Conservation (phyloP, 495 filamentous ascomycete genomes). For the Penicillium canariense region DNA sequence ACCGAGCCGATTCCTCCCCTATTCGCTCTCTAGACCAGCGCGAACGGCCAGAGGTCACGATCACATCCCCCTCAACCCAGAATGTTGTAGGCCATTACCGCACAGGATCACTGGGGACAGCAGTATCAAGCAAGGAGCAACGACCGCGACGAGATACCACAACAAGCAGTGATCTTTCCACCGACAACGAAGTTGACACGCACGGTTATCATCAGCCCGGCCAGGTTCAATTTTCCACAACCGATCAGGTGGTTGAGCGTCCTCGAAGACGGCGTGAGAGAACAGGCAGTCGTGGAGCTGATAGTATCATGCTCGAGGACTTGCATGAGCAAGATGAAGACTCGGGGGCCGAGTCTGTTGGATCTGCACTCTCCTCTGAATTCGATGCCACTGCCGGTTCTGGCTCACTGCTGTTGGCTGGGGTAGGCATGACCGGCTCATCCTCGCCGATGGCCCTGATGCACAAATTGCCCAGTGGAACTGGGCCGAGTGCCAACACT, state of each 20-base stretch:
- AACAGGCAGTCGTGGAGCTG: conserved; percentile 50
- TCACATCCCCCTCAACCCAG: conserved; percentile 54
- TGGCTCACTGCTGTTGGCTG: conserved; percentile 52
- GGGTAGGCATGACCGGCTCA: conserved; percentile 47
- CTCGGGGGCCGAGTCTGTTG: conserved; percentile 62
- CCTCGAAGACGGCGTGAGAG: conserved; percentile 58
- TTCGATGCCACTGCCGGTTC: conserved; percentile 66
- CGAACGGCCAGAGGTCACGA: conserved; percentile 53
- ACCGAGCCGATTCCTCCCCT: conserved; percentile 81
- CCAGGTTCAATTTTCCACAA: conserved; percentile 52
- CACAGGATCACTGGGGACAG: conserved; percentile 72
- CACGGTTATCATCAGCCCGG: conserved; percentile 64
- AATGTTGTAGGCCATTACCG: conserved; percentile 50
- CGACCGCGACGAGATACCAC: conserved; percentile 78
- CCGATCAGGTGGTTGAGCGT: conserved; percentile 55
- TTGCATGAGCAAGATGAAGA: conserved; percentile 57
- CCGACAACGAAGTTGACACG: conserved; percentile 79
- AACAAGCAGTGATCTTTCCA: conserved; percentile 89
- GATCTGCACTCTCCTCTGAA: conserved; percentile 63
- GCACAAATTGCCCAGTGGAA: conserved; percentile 41
- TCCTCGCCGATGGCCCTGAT: conserved; percentile 46
- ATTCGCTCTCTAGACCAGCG: conserved; percentile 56
- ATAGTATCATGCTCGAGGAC: conserved; percentile 34
- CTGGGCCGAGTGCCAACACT: conserved; percentile 35
- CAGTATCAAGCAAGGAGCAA: conserved; percentile 67